Percentiles rank a stretch among this genome's conserved stretches.
Evolutionary conservation across 2,329 filamentous ascomycete genomes (phyloP).

Genomic region (Pestalotiopsis sp.): DNA sequence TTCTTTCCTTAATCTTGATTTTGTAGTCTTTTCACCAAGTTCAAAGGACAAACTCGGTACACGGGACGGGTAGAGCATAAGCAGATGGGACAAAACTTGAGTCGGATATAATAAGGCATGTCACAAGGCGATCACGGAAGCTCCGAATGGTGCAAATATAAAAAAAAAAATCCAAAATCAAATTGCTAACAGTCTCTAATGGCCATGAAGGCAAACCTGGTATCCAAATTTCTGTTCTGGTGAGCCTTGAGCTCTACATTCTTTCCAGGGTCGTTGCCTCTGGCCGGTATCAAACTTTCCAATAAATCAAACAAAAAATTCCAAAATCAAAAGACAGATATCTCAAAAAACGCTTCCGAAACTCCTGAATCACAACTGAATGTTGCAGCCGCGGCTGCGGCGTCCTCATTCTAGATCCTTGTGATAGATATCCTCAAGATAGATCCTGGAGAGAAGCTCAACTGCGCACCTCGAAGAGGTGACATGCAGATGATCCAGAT

Average conservation of each 20-base stretch:
- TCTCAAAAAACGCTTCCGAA: neutral
- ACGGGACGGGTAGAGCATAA: too few relatives aligned
- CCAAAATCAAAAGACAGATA: neutral
- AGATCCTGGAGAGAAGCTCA: neutral
- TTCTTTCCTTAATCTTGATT: neutral
- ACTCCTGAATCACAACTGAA: neutral
- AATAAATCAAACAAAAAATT: neutral
- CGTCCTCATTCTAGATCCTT: conserved; percentile 4
- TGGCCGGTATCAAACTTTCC: neutral
- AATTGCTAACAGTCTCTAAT: neutral
- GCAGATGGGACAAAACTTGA: neutral
- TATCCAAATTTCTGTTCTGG: neutral
- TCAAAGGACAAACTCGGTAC: neutral
- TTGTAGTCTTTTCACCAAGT: neutral
- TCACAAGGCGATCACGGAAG: neutral
- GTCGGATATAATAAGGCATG: neutral
- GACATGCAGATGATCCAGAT: neutral
- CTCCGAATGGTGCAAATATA: neutral
- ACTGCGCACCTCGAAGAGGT: neutral
- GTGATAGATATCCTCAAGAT: conserved; percentile 8
- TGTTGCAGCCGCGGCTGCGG: conserved; percentile 9
- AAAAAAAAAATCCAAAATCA: neutral
- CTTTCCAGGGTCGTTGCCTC: neutral
- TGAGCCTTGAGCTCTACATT: conserved; percentile 1
- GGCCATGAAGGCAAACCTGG: neutral